A percentile compares a stretch with the other conserved stretches of the same genome.
phyloP scores from a whole-genome alignment of 345 rosid genomes.

The Dovyalis caffra region DNA sequence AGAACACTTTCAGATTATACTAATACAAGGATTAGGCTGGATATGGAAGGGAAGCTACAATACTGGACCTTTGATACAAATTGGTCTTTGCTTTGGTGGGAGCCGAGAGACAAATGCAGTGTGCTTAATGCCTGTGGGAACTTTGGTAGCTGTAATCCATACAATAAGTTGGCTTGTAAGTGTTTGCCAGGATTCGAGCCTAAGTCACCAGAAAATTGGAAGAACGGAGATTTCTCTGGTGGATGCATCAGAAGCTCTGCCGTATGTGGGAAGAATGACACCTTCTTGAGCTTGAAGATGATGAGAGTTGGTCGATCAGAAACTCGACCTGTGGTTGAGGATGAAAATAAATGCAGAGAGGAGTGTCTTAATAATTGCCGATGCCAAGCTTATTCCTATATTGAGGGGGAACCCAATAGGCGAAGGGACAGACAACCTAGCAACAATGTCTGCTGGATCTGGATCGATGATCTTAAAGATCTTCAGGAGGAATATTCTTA shows the following conservation, averaged over 20 bases:
- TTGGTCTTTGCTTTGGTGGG: slow-evolving; percentile 31
- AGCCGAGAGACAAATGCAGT: slow-evolving; percentile 37
- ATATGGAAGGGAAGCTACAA: slow-evolving; percentile 29
- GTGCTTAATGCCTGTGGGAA: slow-evolving; percentile 28
- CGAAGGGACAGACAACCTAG: background rate
- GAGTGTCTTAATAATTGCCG: background rate
- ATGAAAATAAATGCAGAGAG: background rate
- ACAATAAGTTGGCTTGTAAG: slow-evolving; percentile 17
- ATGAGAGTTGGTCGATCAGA: background rate
- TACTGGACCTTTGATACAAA: background rate
- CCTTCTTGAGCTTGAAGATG: slow-evolving; percentile 16
- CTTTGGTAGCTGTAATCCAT: slow-evolving; percentile 35
- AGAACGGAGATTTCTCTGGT: slow-evolving; percentile 9
- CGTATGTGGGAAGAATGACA: background rate
- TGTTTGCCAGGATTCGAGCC: slow-evolving; percentile 49
- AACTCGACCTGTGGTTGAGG: fast-evolving
- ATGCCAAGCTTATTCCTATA: slow-evolving; percentile 34
- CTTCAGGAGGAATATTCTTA: slow-evolving; percentile 44
- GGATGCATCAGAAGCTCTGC: slow-evolving; percentile 28
- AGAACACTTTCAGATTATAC: background rate
- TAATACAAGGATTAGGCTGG: slow-evolving; percentile 32
- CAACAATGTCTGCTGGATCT: slow-evolving; percentile 45
- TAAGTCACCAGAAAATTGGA: slow-evolving; percentile 12
- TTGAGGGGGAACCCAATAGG: background rate
- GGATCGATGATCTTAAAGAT: slow-evolving; percentile 51